A percentile compares a stretch with the other conserved stretches of the same genome.
phyloP scores from a whole-genome alignment of 2,329 filamentous ascomycete genomes.

The Ceratocystis colombiana region DNA sequence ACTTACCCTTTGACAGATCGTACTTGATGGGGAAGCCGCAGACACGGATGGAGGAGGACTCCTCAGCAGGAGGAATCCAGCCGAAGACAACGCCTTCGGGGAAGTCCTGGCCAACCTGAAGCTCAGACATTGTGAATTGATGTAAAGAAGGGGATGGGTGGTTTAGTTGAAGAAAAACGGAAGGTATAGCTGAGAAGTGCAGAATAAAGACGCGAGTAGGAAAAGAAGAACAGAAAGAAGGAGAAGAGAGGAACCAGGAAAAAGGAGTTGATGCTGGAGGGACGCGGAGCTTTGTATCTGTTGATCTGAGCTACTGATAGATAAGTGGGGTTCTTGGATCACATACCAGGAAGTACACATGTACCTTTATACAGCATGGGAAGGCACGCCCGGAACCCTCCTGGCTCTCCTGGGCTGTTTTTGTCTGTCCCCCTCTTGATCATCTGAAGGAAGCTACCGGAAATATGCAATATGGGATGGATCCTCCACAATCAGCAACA shows the following conservation, averaged over 20 bases:
- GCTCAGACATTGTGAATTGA: constrained; percentile 43
- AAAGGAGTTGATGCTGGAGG: neutral
- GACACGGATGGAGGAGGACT: constrained; percentile 56
- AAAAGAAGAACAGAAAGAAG: constrained; percentile 10
- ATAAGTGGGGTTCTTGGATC: constrained; percentile 8
- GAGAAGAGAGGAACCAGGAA: constrained; percentile 13
- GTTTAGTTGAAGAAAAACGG: neutral
- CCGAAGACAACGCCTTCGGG: constrained; percentile 72
- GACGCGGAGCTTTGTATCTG: constrained; percentile 14
- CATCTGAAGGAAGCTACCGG: constrained; percentile 2
- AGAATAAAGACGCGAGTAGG: neutral
- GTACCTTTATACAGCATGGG: constrained; percentile 4
- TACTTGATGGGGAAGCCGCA: constrained; percentile 72
- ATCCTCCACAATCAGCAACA: neutral
- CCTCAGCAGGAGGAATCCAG: constrained; percentile 67
- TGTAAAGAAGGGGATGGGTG: neutral
- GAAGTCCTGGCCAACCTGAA: constrained; percentile 75
- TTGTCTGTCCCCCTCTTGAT: neutral
- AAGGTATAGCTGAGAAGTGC: neutral
- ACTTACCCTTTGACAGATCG: constrained; percentile 62
- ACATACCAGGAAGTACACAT: constrained; percentile 6
- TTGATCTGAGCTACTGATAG: constrained; percentile 14
- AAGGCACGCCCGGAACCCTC: neutral
- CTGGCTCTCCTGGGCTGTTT: constrained; percentile 3
- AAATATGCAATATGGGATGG: constrained; percentile 6